Conservation (phyloP, 1,284 basidiomycete genomes). For the Neolentinus lepideus region DNA sequence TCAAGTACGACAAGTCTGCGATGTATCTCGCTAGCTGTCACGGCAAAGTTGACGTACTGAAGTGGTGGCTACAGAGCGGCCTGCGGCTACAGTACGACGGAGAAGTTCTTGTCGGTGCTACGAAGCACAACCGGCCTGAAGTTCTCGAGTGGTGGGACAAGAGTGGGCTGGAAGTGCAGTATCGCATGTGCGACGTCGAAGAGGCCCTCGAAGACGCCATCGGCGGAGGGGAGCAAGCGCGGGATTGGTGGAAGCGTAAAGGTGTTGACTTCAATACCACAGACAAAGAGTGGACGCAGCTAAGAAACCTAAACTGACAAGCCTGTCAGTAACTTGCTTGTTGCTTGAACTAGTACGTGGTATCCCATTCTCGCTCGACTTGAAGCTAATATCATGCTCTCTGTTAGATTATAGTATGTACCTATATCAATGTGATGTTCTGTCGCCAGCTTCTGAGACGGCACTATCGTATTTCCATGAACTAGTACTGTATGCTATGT, state of each 20-base stretch:
- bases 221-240: constrained; percentile 61
- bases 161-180: constrained; percentile 68
- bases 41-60: constrained; percentile 71
- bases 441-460: no score
- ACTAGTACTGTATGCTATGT: no score
- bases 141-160: constrained; percentile 83
- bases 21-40: constrained; percentile 70
- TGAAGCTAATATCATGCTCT: background rate
- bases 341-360: background rate
- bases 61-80: constrained; percentile 79
- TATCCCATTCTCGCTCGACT: background rate
- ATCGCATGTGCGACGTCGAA: constrained; percentile 80
- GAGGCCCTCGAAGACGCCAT: constrained; percentile 82
- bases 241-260: constrained; percentile 71
- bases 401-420: no score
- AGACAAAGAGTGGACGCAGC: constrained; percentile 78
- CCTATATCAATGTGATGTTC: no score
- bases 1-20: constrained; percentile 69
- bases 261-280: constrained; percentile 75
- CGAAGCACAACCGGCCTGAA: constrained; percentile 71
- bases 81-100: constrained; percentile 72
- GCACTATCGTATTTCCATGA: no score
- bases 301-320: constrained; percentile 58
- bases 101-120: constrained; percentile 71
- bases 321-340: background rate